Evolutionary conservation across 129 eudicot genomes (phyloP).

Genomic region (Helianthus tuberosus): DNA sequence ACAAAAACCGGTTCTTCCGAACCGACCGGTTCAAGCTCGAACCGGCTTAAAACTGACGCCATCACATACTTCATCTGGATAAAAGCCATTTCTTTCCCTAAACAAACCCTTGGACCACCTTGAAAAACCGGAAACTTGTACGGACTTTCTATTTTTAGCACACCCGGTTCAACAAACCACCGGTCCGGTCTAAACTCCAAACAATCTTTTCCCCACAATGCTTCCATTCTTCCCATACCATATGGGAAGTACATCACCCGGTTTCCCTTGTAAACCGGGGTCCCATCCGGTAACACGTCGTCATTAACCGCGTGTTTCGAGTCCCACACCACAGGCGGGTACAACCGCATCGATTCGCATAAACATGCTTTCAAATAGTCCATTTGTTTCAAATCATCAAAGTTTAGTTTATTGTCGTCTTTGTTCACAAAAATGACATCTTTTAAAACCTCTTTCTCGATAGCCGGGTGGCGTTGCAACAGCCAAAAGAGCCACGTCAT

Average conservation of each 20-base stretch:
- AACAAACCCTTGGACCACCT: constrained; percentile 85
- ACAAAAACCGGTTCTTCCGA: constrained; percentile 49
- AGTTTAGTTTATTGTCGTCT: neutral
- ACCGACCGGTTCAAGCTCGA: constrained; percentile 49
- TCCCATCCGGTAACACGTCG: constrained; percentile 86
- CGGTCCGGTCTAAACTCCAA: constrained; percentile 76
- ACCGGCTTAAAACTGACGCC: constrained; percentile 55
- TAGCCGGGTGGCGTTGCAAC: constrained; percentile 25
- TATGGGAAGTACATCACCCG: constrained; percentile 86
- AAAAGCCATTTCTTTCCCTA: constrained; percentile 90
- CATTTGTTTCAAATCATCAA: constrained; percentile 51
- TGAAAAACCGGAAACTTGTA: constrained; percentile 83
- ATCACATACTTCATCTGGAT: constrained; percentile 81
- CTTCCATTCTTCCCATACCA: constrained; percentile 95
- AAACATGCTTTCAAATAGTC: constrained; percentile 66
- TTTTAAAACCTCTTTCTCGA: constrained; percentile 15
- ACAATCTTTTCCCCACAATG: constrained; percentile 81
- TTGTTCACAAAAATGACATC: constrained; percentile 4
- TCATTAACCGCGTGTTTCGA: constrained; percentile 66
- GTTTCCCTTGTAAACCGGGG: constrained; percentile 55
- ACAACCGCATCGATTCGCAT: constrained; percentile 84
- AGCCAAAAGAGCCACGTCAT: constrained; percentile 76
- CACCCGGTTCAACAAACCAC: constrained; percentile 56
- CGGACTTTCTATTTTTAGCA: constrained; percentile 54
- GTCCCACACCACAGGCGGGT: constrained; percentile 96